Base-by-base conservation (phyloP, 139 green algal genomes). In the Chlamydomonas urium region DNA sequence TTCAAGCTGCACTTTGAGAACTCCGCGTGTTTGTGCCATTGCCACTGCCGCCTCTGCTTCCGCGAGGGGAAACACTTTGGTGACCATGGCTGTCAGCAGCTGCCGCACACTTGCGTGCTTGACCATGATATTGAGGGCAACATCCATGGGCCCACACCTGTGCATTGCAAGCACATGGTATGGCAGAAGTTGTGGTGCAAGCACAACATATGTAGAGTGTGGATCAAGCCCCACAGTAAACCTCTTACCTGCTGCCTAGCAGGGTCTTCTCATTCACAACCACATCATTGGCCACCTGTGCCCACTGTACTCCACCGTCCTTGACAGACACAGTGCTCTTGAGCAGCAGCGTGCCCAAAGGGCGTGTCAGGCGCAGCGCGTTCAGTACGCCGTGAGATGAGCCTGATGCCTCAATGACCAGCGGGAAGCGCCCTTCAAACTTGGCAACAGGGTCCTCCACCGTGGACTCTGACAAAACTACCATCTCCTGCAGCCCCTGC, bases 181-280 rank as follows among this genome's bases (percentile, higher is more conserved):
- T 62, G 5, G n/a, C 53, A 34, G n/a, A 32, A 35, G 10, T 5
- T 8, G 10, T 31, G n/a, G 19, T 35, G 53, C n/a, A n/a, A n/a
- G n/a, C n/a, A n/a, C n/a, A n/a, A 29, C 23, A 62, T 62, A 29
- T 62, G 24, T 5, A 34, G 53, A 62, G 5, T 62, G 24, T 62
- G n/a, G 21, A 31, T 62, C 10, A 47, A 68, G 14, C 8, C 42
- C 8, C 42, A 8, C 8, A 50, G 8, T 24, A 8, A 50, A 14
- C 42, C 32, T 14, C 74, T 2, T 42, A 78, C 65, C 68, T 76
- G 63, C 69, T 79, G 34, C 76, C 59, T 48, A 90, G 74, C 24
- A 91, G 62, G 38, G 65, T 59, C 67, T 89, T 90, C 63, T 93
- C 86, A 47, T 91, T 81, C 1, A 93, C 88, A 26, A 93, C 88